phyloP scores from a whole-genome alignment of 768 basidiomycete species.

The Candolleomyces efflorescens region DNA sequence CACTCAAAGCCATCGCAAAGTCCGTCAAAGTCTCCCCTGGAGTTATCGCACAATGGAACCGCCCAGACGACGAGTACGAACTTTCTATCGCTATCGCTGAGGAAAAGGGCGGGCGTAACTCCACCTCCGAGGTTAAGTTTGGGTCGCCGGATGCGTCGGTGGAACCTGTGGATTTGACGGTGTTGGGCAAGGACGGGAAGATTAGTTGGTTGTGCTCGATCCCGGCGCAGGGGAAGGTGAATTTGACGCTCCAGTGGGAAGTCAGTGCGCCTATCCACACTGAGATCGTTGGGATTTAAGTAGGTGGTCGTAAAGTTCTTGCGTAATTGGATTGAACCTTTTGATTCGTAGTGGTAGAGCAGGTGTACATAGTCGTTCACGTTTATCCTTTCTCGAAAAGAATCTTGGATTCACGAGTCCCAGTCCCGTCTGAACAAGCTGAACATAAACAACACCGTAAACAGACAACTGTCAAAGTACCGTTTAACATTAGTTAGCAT shows the following conservation, averaged over 20 bases:
- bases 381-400: too few relatives aligned
- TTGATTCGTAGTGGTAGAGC: background rate
- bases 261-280: slow-evolving; percentile 18
- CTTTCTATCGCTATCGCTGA: slow-evolving; percentile 7
- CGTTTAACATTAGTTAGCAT: too few relatives aligned
- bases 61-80: background rate
- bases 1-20: background rate
- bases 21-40: slow-evolving; percentile 19
- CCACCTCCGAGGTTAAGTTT: too few relatives aligned
- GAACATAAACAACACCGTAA: too few relatives aligned
- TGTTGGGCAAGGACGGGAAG: slow-evolving; percentile 29
- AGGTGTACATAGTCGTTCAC: too few relatives aligned
- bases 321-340: background rate
- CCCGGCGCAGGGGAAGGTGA: slow-evolving; percentile 25
- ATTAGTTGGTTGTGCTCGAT: slow-evolving; percentile 26
- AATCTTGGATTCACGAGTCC: too few relatives aligned
- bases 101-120: background rate
- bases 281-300: background rate
- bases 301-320: background rate
- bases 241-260: slow-evolving; percentile 31
- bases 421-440: too few relatives aligned
- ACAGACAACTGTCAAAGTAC: too few relatives aligned
- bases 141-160: too few relatives aligned
- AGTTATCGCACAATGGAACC: slow-evolving; percentile 27
- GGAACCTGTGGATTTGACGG: slow-evolving; percentile 14